Evolutionary conservation across 2,329 filamentous ascomycete genomes (phyloP), one percentile per base, ranked within the genome.

Genomic region (Chalaropsis thielavioides): DNA sequence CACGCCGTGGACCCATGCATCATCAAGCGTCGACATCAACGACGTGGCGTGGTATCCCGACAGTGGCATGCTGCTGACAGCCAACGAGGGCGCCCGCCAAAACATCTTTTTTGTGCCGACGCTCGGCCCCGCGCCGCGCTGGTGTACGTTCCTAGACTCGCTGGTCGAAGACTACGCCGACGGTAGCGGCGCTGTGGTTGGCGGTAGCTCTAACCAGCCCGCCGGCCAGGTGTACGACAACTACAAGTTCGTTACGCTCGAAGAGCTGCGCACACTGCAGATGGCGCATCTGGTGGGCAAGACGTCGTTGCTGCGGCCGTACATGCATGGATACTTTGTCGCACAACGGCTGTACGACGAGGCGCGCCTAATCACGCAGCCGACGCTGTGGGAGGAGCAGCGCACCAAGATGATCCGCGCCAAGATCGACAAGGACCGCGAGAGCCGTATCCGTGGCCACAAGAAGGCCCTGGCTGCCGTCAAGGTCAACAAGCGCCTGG

Each of bases 311-410:
- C 79, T 99, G 49, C 83, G 92, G 56, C 94, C 94, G 54, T 99
- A 99, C 73, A 99, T 99, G 95, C 94, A 99, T 74, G 95, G 94
- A 70, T 97, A 94, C 80, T 99, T 99, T 76, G 92, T 99, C 61
- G 90, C 89, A 43, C 92, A 95, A 71, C 90, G 92, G 72, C 77
- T 99, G 31, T 97, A 99, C 74, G 95, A 99, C 73, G 92, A 99
- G 74, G 94, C 94, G 19, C 82, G 89, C 64, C 78, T 99, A 67
- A 96, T 97, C 71, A 88, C 89, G 61, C 96, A 97, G 75, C 94
- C 94, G 0, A 95, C 95, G 72, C 83, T 95, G 63, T 95, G 89
- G 81, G 90, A 96, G 73, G 90, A 97, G 71, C 90, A 97, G 74
- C 83, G 91, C 66, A 86, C 87, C 67, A 96, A 95, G 80, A 86